phyloP scores from a whole-genome alignment of 2,329 filamentous ascomycete species.

The Ceratocystis lukuohia region DNA sequence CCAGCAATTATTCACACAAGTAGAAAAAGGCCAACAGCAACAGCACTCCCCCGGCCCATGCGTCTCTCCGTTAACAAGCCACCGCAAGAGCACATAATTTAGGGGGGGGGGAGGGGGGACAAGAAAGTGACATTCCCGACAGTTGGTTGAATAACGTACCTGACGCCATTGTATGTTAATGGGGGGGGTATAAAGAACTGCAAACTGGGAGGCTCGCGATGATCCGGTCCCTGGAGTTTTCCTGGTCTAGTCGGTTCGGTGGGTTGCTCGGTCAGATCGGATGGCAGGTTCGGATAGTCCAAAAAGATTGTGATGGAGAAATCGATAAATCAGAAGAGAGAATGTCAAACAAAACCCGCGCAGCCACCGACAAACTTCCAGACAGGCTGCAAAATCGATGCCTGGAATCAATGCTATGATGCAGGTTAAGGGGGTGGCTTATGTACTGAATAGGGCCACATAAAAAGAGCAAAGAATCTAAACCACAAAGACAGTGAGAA shows the following conservation, averaged over 20 bases:
- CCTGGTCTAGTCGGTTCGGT: background rate
- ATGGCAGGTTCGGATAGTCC: no score
- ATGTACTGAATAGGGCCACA: background rate
- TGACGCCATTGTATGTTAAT: background rate
- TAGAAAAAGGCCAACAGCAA: background rate
- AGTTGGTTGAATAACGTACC: background rate
- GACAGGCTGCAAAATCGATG: background rate
- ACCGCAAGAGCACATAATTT: background rate
- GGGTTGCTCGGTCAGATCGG: background rate
- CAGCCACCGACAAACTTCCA: background rate
- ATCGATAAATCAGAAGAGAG: background rate
- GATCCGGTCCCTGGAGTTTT: background rate
- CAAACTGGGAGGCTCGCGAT: background rate
- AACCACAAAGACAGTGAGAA: background rate
- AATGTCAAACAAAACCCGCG: background rate
- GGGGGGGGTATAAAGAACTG: background rate
- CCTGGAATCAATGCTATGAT: background rate
- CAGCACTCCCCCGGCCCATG: background rate
- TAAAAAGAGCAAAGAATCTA: background rate
- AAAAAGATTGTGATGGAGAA: background rate
- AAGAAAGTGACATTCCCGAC: background rate
- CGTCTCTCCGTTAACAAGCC: background rate
- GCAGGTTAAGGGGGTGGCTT: slow-evolving; percentile 9
- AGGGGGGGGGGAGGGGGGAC: background rate
- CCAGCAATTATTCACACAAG: background rate